These are phyloP conservation scores for Daldinia childiae DNA, from an alignment of 495 filamentous ascomycete genomes.

Conservation along the genomic window DNA sequence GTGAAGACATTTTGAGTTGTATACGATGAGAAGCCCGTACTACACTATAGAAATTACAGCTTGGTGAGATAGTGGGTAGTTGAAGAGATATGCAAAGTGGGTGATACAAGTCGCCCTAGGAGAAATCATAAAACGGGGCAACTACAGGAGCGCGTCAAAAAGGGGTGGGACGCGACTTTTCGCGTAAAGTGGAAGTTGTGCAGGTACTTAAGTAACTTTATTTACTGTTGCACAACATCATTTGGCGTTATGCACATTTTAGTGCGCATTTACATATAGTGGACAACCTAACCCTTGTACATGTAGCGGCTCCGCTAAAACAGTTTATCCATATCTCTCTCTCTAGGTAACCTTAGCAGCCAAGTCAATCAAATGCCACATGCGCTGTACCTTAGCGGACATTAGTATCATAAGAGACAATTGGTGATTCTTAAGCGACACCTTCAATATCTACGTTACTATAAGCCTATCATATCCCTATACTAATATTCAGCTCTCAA, in stretches of 20 bases:
- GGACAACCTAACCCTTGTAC: too few relatives aligned
- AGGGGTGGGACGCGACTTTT: conserved; percentile 36
- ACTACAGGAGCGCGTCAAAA: conserved; percentile 24
- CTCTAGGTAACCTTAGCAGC: too few relatives aligned
- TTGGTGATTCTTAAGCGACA: conserved; percentile 14
- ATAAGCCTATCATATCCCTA: not conserved
- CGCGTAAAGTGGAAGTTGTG: conserved; percentile 43
- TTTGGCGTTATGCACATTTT: conserved; percentile 12
- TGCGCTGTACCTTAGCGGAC: conserved; percentile 21
- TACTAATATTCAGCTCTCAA: conserved; percentile 30
- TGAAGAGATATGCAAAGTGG: conserved; percentile 2
- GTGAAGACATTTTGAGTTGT: conserved; percentile 66
- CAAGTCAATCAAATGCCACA: conserved; percentile 37
- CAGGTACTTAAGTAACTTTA: conserved; percentile 15
- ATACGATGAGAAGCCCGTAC: conserved; percentile 4
- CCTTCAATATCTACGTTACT: conserved; percentile 12
- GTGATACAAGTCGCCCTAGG: conserved; percentile 10
- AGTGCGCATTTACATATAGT: too few relatives aligned
- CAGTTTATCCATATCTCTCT: conserved; percentile 31
- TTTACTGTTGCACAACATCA: conserved; percentile 10
- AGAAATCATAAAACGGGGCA: conserved; percentile 32
- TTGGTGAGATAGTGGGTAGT: conserved; percentile 21
- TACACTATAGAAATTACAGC: conserved; percentile 6
- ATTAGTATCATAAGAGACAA: conserved; percentile 25
- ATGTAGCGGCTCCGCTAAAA: conserved; percentile 40